Percentiles rank a stretch among this genome's conserved stretches.
Conservation (phyloP, 2,329 filamentous ascomycete species). For the Triangularia verruculosa region DNA sequence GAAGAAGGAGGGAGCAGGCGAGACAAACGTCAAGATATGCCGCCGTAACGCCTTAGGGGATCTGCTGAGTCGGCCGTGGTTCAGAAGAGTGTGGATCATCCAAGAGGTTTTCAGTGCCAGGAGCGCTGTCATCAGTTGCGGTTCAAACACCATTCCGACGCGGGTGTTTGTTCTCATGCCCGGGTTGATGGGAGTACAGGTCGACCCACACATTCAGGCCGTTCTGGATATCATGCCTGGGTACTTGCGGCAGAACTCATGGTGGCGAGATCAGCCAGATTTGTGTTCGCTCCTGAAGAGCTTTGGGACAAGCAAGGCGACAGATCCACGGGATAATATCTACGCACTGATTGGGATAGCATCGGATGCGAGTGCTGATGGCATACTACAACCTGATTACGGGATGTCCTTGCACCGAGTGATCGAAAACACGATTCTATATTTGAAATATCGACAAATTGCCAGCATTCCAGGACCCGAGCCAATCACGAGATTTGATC, state of each 20-base stretch:
- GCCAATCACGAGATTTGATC: not conserved
- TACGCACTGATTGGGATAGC: conserved; percentile 15
- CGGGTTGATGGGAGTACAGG: not conserved
- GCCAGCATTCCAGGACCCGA: not conserved
- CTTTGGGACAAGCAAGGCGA: conserved; percentile 1
- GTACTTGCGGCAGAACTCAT: conserved; percentile 4
- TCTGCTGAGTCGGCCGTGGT: conserved; percentile 5
- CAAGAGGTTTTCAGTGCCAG: conserved; percentile 15
- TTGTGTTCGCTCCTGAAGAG: conserved; percentile 8
- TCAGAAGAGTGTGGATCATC: conserved; percentile 13
- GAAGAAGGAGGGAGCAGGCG: not conserved
- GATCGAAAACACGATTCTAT: not conserved
- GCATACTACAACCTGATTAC: conserved; percentile 1
- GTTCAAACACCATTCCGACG: not conserved
- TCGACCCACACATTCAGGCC: conserved; percentile 1
- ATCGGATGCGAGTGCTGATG: conserved; percentile 1
- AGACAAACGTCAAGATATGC: not conserved
- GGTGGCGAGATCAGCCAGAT: not conserved
- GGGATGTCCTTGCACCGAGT: not conserved
- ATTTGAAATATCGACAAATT: not conserved
- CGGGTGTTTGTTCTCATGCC: conserved; percentile 12
- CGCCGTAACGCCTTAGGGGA: not conserved
- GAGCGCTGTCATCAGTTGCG: not conserved
- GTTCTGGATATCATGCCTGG: conserved; percentile 17
- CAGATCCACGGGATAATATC: not conserved